Percentiles rank a stretch among this genome's conserved stretches.
These are phyloP conservation scores for Teratosphaeria destructans DNA, from an alignment of 2,329 filamentous ascomycete species.

Conservation along the genomic window DNA sequence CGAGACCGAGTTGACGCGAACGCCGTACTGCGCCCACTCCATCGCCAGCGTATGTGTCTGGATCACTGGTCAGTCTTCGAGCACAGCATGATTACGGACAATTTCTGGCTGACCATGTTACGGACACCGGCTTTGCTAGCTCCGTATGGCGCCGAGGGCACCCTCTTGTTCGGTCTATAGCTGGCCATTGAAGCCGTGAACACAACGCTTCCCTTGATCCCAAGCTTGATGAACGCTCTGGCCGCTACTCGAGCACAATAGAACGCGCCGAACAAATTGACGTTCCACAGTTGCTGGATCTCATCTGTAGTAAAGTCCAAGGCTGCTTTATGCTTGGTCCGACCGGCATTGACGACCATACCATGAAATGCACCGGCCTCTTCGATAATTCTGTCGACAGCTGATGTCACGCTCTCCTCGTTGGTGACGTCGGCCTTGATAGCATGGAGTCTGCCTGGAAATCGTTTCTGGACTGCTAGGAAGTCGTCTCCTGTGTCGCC, in stretches of 20 bases:
- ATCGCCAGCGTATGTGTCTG: conserved; percentile 24
- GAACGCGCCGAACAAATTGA: conserved; percentile 39
- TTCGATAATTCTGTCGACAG: conserved; percentile 35
- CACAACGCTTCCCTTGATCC: conserved; percentile 36
- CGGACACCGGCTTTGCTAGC: conserved; percentile 34
- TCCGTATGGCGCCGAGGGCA: conserved; percentile 33
- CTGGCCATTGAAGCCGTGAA: conserved; percentile 40
- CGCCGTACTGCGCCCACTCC: conserved; percentile 30
- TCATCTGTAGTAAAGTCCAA: conserved; percentile 41
- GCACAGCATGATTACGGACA: not conserved
- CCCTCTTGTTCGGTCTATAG: conserved; percentile 36
- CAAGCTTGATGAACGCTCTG: conserved; percentile 35
- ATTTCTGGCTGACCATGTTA: not conserved
- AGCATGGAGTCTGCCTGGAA: conserved; percentile 31
- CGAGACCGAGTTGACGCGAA: conserved; percentile 29
- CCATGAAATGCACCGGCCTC: conserved; percentile 38
- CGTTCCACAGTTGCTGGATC: conserved; percentile 34
- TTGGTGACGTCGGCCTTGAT: conserved; percentile 39
- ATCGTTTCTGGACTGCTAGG: conserved; percentile 27
- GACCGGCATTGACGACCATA: conserved; percentile 42
- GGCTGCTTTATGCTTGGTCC: conserved; percentile 43
- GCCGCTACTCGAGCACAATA: conserved; percentile 35
- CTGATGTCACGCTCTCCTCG: conserved; percentile 34
- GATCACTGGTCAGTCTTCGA: conserved; percentile 29
- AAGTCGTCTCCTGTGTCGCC: conserved; percentile 35